These are phyloP conservation scores for Xanthoparmelia taractica DNA, from an alignment of 495 filamentous ascomycete genomes.

Conservation along the genomic window DNA sequence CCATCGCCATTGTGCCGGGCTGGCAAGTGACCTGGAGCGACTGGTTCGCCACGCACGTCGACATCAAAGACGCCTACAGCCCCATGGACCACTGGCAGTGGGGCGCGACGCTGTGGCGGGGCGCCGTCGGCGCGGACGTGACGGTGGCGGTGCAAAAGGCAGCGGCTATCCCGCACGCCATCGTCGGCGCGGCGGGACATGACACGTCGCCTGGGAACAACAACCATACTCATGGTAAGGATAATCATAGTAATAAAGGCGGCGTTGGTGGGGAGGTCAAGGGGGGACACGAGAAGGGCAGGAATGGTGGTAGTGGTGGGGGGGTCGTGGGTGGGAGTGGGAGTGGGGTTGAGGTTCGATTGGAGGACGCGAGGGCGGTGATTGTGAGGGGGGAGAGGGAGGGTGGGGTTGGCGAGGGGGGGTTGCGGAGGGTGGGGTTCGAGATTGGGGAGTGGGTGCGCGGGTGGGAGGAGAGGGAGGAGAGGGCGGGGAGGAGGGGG, in stretches of 20 bases:
- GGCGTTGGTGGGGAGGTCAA: slow-evolving; percentile 17
- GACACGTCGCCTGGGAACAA: background rate
- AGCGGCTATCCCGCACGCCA: background rate
- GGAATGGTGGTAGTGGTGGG: slow-evolving; percentile 25
- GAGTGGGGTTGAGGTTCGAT: slow-evolving; percentile 43
- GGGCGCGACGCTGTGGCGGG: slow-evolving; percentile 92
- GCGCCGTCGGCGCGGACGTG: slow-evolving; percentile 76
- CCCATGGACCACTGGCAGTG: slow-evolving; percentile 95
- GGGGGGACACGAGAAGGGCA: slow-evolving; percentile 3
- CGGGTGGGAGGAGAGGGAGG: slow-evolving; percentile 20
- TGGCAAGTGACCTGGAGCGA: slow-evolving; percentile 74
- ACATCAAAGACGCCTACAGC: slow-evolving; percentile 68
- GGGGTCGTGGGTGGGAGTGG: slow-evolving; percentile 14
- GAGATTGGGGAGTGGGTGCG: slow-evolving; percentile 27
- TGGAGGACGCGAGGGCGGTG: slow-evolving; percentile 46
- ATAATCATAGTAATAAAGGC: no score
- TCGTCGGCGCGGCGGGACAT: no score
- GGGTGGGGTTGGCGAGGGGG: slow-evolving; percentile 19
- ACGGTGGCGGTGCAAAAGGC: slow-evolving; percentile 58
- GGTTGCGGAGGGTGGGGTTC: slow-evolving; percentile 27
- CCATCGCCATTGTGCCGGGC: slow-evolving; percentile 66
- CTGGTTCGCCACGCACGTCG: slow-evolving; percentile 59
- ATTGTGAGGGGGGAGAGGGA: slow-evolving; percentile 44
- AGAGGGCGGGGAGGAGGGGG: slow-evolving; percentile 20
- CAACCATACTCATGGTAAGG: no score